Evolutionary conservation across 805 yeast species (phyloP).

Genomic region (Tanozyma kutaoensis): DNA sequence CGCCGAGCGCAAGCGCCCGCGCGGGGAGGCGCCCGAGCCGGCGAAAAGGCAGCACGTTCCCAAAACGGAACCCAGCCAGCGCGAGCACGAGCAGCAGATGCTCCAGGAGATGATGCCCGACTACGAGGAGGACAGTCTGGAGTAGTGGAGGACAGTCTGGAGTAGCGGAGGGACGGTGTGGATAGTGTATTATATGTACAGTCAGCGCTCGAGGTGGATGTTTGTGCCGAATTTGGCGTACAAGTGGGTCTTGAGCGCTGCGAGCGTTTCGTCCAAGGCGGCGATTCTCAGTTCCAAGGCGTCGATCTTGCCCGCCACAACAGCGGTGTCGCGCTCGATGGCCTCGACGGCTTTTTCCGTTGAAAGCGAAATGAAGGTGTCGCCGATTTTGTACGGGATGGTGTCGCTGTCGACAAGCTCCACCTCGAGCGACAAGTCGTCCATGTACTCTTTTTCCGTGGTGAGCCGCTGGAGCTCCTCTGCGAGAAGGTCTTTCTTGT

Average conservation of each 20-base stretch:
- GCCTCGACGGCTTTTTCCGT: slow-evolving; percentile 55
- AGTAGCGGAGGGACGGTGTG: no score
- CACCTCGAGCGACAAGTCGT: slow-evolving; percentile 73
- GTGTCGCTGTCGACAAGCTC: slow-evolving; percentile 69
- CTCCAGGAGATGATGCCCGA: slow-evolving; percentile 9
- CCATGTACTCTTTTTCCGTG: slow-evolving; percentile 76
- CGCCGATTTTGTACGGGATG: slow-evolving; percentile 73
- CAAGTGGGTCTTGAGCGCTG: slow-evolving; percentile 52
- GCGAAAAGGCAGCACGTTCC: slow-evolving; percentile 2
- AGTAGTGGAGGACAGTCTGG: no score
- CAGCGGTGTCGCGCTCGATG: slow-evolving; percentile 49
- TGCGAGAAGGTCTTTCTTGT: slow-evolving; percentile 48
- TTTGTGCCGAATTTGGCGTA: slow-evolving; percentile 85
- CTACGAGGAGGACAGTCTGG: slow-evolving; percentile 9
- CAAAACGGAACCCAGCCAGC: slow-evolving; percentile 2
- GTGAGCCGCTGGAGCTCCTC: slow-evolving; percentile 33
- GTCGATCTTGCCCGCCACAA: slow-evolving; percentile 36
- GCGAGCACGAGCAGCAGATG: slow-evolving; percentile 3
- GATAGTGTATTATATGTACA: no score
- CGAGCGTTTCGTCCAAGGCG: slow-evolving; percentile 39
- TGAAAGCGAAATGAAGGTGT: slow-evolving; percentile 55
- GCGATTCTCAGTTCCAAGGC: slow-evolving; percentile 33
- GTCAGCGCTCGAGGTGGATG: slow-evolving; percentile 74
- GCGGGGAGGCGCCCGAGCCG: slow-evolving; percentile 1
- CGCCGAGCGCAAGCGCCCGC: slow-evolving; percentile 1